A percentile compares a stretch with the other conserved stretches of the same genome.
These are phyloP conservation scores for Breviolum minutum DNA, from an alignment of 73 alveolate species.

Conservation along the genomic window DNA sequence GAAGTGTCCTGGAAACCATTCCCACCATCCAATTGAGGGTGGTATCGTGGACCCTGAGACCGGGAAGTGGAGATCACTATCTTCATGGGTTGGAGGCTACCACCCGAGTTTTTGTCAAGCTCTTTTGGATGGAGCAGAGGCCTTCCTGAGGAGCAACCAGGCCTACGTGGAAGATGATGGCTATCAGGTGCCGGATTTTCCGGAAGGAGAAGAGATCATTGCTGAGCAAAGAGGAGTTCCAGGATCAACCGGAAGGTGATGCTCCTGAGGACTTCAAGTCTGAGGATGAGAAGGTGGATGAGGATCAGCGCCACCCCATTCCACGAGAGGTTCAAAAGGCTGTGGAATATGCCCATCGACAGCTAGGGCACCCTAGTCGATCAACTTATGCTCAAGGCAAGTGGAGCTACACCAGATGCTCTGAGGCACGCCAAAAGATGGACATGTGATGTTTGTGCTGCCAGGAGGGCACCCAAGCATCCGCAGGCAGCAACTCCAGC, in stretches of 20 bases:
- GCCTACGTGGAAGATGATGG: neutral
- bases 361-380: constrained; percentile 4
- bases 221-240: neutral
- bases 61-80: neutral
- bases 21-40: neutral
- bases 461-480: neutral
- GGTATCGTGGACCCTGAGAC: neutral
- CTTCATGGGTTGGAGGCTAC: constrained; percentile 19
- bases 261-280: too few relatives aligned
- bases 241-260: neutral
- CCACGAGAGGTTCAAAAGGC: neutral
- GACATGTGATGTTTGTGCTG: neutral
- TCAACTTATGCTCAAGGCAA: constrained; percentile 6
- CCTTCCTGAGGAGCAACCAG: neutral
- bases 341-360: constrained; percentile 11
- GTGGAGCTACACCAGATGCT: neutral
- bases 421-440: neutral
- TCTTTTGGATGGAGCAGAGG: neutral
- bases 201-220: neutral
- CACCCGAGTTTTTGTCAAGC: neutral
- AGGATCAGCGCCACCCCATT: neutral
- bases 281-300: neutral
- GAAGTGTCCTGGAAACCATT: neutral
- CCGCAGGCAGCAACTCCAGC: neutral
- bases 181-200: neutral